phyloP scores from a whole-genome alignment of 345 rosid species.

The Stellera chamaejasme region DNA sequence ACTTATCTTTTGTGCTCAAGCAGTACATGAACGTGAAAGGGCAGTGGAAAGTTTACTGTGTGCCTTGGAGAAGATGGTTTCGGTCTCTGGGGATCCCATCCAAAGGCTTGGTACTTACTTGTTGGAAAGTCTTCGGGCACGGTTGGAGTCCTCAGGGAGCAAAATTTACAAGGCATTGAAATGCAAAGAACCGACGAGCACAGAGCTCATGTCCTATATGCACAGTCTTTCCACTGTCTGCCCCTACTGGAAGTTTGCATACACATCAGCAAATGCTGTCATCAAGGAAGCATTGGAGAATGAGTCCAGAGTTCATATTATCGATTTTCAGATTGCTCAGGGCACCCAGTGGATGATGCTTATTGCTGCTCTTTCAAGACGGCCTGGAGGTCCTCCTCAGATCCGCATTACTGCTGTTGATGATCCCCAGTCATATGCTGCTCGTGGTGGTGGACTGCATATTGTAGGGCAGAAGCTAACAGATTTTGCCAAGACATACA shows the following conservation, averaged over 20 bases:
- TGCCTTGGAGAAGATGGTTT: conserved; percentile 78
- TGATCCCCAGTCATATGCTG: conserved; percentile 79
- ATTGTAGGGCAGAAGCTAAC: conserved; percentile 57
- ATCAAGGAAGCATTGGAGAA: conserved; percentile 56
- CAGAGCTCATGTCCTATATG: conserved; percentile 96
- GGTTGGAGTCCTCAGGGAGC: conserved; percentile 81
- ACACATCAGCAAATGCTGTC: conserved; percentile 59
- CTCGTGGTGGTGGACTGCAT: conserved; percentile 90
- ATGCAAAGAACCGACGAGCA: conserved; percentile 73
- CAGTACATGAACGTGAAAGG: conserved; percentile 38
- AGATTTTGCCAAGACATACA: conserved; percentile 35
- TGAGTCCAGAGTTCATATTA: conserved; percentile 68
- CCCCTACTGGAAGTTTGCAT: conserved; percentile 93
- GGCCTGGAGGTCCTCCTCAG: conserved; percentile 61
- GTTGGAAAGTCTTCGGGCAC: conserved; percentile 92
- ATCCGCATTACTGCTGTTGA: conserved; percentile 85
- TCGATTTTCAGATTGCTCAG: conserved; percentile 86
- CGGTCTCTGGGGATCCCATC: conserved; percentile 76
- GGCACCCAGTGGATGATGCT: conserved; percentile 73
- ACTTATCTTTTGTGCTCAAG: conserved; percentile 60
- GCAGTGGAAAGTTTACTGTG: conserved; percentile 51
- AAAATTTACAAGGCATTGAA: conserved; percentile 75
- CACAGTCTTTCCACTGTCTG: conserved; percentile 57
- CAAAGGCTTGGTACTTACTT: conserved; percentile 82
- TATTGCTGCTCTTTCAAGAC: conserved; percentile 49